Conservation (phyloP, 2,329 filamentous ascomycete genomes). For the Sporothrix pseudoabietina region DNA sequence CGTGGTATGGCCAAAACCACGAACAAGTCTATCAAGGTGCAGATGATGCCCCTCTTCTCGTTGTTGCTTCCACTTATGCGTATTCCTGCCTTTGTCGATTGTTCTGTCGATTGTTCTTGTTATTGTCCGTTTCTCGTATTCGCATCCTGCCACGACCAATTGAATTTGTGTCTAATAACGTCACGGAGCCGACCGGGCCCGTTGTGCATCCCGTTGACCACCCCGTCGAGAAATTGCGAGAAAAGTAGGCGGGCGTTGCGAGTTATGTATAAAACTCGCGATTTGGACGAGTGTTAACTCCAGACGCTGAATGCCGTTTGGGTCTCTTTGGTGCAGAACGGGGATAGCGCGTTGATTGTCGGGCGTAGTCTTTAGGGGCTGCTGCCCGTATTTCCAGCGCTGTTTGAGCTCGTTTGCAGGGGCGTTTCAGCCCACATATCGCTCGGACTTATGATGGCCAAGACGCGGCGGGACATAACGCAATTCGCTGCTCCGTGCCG, state of each 20-base stretch:
- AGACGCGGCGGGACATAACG: conserved; percentile 9
- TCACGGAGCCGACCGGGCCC: no score
- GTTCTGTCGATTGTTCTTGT: neutral
- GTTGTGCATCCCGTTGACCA: no score
- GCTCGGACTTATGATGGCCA: neutral
- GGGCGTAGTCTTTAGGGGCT: neutral
- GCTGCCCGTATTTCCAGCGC: neutral
- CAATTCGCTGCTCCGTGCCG: conserved; percentile 3
- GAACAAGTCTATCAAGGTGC: no score
- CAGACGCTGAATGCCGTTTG: neutral
- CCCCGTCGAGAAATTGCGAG: no score
- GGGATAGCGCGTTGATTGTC: neutral
- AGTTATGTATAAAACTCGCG: neutral
- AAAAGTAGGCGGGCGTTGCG: neutral
- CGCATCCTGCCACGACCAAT: neutral
- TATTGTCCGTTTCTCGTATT: no score
- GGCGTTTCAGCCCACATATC: neutral
- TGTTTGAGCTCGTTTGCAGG: neutral
- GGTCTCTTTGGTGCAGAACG: neutral
- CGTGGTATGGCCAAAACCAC: no score
- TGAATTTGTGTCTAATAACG: no score
- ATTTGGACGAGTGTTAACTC: neutral
- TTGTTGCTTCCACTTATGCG: neutral
- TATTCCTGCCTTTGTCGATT: neutral
- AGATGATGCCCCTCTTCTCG: neutral